These are phyloP conservation scores for Juglanconis oblonga DNA, from an alignment of 2,329 filamentous ascomycete genomes.

Conservation along the genomic window DNA sequence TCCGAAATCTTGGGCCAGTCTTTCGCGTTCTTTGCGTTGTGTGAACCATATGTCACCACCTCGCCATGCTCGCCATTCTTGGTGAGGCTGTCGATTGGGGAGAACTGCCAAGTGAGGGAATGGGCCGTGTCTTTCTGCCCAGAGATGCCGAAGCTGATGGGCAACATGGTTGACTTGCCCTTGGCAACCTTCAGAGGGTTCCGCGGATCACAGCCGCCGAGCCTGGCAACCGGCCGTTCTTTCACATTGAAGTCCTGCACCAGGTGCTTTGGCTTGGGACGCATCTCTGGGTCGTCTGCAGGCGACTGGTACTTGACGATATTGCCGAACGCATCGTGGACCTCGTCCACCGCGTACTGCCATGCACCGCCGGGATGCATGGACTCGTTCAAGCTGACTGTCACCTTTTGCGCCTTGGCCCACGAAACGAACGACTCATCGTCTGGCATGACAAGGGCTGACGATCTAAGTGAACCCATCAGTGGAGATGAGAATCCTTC, in stretches of 20 bases:
- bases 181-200: constrained; percentile 81
- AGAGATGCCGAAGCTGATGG: constrained; percentile 65
- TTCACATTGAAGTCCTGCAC: constrained; percentile 81
- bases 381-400: constrained; percentile 86
- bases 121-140: constrained; percentile 62
- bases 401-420: constrained; percentile 72
- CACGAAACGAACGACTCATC: constrained; percentile 69
- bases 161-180: constrained; percentile 65
- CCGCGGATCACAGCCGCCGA: constrained; percentile 74
- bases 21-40: constrained; percentile 58
- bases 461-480: constrained; percentile 55
- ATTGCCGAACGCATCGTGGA: constrained; percentile 89
- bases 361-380: constrained; percentile 76
- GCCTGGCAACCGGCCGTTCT: constrained; percentile 72
- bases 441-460: constrained; percentile 53
- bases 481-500: constrained; percentile 80
- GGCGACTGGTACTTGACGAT: constrained; percentile 68
- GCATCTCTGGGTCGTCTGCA: constrained; percentile 66
- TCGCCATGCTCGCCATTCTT: constrained; percentile 68
- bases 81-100: constrained; percentile 65
- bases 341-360: constrained; percentile 88
- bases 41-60: constrained; percentile 53
- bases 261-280: constrained; percentile 58
- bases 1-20: constrained; percentile 68
- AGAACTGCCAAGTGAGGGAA: constrained; percentile 78